phyloP scores from a whole-genome alignment of 768 basidiomycete species.

The Ramaria rubella region DNA sequence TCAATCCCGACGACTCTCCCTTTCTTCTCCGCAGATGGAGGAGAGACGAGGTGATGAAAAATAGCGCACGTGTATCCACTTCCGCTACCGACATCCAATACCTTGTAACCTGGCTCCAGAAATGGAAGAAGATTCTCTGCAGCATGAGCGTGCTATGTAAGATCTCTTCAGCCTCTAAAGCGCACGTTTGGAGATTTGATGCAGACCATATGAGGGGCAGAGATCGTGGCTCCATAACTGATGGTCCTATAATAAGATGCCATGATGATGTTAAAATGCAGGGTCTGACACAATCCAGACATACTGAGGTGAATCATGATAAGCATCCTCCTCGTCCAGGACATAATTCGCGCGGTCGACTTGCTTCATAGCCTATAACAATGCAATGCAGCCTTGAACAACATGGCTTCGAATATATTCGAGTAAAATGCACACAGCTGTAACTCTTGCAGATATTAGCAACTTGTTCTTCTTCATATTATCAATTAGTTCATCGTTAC shows the following conservation, averaged over 20 bases:
- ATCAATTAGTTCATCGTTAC: conserved; percentile 65
- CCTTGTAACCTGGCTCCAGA: conserved; percentile 60
- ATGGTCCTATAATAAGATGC: conserved; percentile 44
- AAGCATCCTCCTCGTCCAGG: conserved; percentile 21
- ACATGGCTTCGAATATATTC: background rate
- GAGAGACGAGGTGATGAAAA: conserved; percentile 61
- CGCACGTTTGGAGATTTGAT: background rate
- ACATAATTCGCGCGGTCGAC: conserved; percentile 73
- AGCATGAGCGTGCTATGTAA: conserved; percentile 73
- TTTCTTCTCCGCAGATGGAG: conserved; percentile 24
- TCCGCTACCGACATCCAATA: conserved; percentile 88
- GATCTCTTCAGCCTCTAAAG: background rate
- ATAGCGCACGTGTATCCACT: conserved; percentile 85
- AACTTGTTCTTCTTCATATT: conserved; percentile 56
- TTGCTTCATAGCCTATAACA: conserved; percentile 55
- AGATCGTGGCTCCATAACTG: conserved; percentile 85
- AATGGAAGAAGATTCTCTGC: conserved; percentile 68
- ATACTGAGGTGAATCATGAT: conserved; percentile 33
- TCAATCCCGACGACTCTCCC: conserved; percentile 85
- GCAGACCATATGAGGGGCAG: conserved; percentile 89
- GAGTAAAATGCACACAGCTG: conserved; percentile 37
- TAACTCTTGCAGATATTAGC: conserved; percentile 48
- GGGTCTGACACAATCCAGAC: conserved; percentile 12
- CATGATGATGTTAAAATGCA: background rate
- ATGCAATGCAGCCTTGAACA: no score